Base-by-base conservation (phyloP, 176 grass and related monocot species). In the Hordeum marinum region DNA sequence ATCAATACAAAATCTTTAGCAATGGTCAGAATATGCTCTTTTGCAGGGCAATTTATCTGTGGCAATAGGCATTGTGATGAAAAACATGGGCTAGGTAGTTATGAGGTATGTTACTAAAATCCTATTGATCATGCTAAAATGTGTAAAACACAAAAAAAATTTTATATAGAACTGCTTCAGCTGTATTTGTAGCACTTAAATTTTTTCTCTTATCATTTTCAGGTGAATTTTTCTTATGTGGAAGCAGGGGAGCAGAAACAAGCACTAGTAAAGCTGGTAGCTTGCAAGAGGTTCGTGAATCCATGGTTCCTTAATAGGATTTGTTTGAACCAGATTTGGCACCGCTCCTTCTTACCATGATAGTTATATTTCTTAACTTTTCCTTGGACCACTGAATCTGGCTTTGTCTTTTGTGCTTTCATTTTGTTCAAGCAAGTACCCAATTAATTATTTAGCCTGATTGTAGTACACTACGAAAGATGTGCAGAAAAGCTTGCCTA, bases 401-500 rank as follows among this genome's bases (percentile, higher is more conserved):
- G 8, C 25, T 36, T 32, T 40, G 20, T 59, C 6, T 66, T 61
- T 78, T 26, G 9, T 62, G 21, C 55, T 12, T 40, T 65, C 6
- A 73, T 78, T 63, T 76, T 82, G 5, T 85, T 85, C 63, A 26
- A 65, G 34, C 37, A 50, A 46, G 21, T 3, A 9, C 18, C 35
- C 7, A 72, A 63, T 87, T 60, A 21, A 42, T 89, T 85, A 63
- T 69, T 55, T 82, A 46, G 63, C 65, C 80, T 91, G 76, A 87
- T 80, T 48, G 45, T 48, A 48, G 45, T 48, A 15, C 45, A 48
- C 15, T 48, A 48, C 78, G 70, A 92, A 94, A 97, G 94, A 92
- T 97, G 94, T 88, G 92, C 94, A 94, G 94, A 97, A 80, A 97
- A 94, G 34, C 92, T 94, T 87, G 94, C 87, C 72, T 97, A 97